Evolutionary conservation across 2,329 filamentous ascomycete genomes (phyloP).

Genomic region (Scedosporium boydii): DNA sequence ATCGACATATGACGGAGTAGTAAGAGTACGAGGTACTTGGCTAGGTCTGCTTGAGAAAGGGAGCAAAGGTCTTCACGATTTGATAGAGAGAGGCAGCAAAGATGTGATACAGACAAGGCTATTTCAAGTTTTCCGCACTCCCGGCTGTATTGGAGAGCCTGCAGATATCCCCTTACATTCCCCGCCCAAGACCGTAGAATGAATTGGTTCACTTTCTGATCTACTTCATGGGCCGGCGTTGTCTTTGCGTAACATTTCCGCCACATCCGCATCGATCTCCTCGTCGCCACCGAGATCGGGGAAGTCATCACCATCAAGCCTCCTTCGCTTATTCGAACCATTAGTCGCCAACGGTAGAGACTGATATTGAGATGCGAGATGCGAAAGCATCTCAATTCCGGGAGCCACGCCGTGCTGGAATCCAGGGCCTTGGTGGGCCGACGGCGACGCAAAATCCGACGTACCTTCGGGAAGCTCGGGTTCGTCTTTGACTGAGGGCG

Average conservation of each 20-base stretch:
- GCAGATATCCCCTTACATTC: background rate
- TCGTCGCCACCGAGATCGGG: conserved; percentile 45
- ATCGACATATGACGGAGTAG: too few species aligned
- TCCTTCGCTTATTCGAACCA: conserved; percentile 46
- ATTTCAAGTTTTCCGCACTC: too few species aligned
- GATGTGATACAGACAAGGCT: too few species aligned
- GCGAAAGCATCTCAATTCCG: conserved; percentile 29
- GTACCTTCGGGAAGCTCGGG: conserved; percentile 6
- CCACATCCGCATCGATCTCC: conserved; percentile 47
- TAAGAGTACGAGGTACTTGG: too few species aligned
- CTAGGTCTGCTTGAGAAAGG: too few species aligned
- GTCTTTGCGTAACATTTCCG: conserved; percentile 41
- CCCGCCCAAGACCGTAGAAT: background rate
- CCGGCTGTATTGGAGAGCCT: too few species aligned
- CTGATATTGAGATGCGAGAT: conserved; percentile 34
- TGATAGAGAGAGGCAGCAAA: too few species aligned
- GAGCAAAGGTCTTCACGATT: too few species aligned
- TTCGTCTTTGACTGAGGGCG: conserved; percentile 37
- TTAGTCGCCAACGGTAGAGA: conserved; percentile 39
- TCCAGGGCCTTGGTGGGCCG: conserved; percentile 11
- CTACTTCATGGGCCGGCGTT: conserved; percentile 11
- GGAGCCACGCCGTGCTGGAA: conserved; percentile 16
- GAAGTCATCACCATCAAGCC: conserved; percentile 42
- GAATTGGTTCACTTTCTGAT: background rate
- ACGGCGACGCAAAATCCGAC: background rate